Percentiles rank a stretch among this genome's conserved stretches.
Conservation (phyloP, 192 early-diverging fungal genomes). For the Coemansia sp. region DNA sequence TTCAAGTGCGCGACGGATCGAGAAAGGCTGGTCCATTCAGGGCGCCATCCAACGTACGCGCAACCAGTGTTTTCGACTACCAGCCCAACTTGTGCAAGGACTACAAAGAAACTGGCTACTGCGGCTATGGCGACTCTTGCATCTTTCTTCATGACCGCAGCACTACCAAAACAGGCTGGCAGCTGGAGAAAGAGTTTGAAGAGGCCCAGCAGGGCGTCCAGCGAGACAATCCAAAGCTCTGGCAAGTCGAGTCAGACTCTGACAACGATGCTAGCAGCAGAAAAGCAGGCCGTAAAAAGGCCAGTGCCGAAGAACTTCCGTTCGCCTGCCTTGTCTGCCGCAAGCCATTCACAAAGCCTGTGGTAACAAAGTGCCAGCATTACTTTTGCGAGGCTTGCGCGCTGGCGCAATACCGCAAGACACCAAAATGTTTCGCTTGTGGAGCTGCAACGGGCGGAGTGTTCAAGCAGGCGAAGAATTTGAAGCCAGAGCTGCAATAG, state of each 20-base stretch:
- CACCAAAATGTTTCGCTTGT: slow-evolving; percentile 91
- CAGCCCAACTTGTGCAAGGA: slow-evolving; percentile 99
- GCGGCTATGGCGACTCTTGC: slow-evolving; percentile 98
- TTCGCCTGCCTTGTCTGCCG: slow-evolving; percentile 96
- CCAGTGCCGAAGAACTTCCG: slow-evolving; percentile 82
- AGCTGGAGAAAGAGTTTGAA: slow-evolving; percentile 98
- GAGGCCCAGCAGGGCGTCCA: slow-evolving; percentile 68
- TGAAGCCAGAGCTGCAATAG: slow-evolving; percentile 34
- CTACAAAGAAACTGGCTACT: slow-evolving; percentile 94
- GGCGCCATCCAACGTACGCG: slow-evolving; percentile 41
- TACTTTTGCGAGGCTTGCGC: slow-evolving; percentile 98
- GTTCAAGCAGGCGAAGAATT: slow-evolving; percentile 80
- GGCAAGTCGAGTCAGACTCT: slow-evolving; percentile 38
- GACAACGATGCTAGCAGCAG: slow-evolving; percentile 38
- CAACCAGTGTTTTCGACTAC: slow-evolving; percentile 77
- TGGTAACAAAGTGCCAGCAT: slow-evolving; percentile 91
- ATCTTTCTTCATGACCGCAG: slow-evolving; percentile 98
- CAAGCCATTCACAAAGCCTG: slow-evolving; percentile 81
- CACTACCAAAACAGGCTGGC: slow-evolving; percentile 96
- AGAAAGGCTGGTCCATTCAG: slow-evolving; percentile 53
- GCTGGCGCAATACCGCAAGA: slow-evolving; percentile 75
- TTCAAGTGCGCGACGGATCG: slow-evolving; percentile 56
- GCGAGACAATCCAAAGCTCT: slow-evolving; percentile 55
- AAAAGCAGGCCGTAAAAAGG: slow-evolving; percentile 22
- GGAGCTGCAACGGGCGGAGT: slow-evolving; percentile 77